These are phyloP conservation scores for Gossypium arboreum DNA, from an alignment of 345 rosid species.

Conservation along the genomic window DNA sequence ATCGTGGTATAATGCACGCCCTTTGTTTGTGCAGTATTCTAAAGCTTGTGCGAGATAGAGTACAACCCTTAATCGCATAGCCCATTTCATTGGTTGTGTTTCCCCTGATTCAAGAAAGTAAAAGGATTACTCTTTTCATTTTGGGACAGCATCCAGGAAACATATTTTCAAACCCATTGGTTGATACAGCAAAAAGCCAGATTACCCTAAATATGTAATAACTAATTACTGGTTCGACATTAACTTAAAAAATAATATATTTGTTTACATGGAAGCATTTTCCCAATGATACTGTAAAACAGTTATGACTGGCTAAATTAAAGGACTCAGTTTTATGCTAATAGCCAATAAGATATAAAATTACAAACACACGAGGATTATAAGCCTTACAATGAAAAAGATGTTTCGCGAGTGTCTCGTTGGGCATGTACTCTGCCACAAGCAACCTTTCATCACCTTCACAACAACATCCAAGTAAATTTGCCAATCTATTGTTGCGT, in stretches of 20 bases:
- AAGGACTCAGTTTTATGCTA: background rate
- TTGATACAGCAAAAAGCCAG: background rate
- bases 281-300: background rate
- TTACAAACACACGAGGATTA: background rate
- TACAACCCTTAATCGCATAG: constrained; percentile 93
- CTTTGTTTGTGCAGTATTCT: constrained; percentile 86
- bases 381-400: constrained; percentile 70
- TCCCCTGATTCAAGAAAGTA: constrained; percentile 58
- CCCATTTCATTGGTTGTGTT: constrained; percentile 93
- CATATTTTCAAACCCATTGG: background rate
- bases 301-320: background rate
- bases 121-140: background rate
- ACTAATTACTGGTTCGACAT: background rate
- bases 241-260: background rate
- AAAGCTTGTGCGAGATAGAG: constrained; percentile 88
- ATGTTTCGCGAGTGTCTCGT: constrained; percentile 92
- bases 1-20: constrained; percentile 84
- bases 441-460: constrained; percentile 86
- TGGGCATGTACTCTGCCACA: constrained; percentile 83
- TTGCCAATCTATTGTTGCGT: constrained; percentile 68
- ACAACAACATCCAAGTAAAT: constrained; percentile 86
- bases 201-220: constrained; percentile 1
- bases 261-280: background rate
- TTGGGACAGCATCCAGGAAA: background rate
- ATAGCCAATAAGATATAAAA: background rate